Base-by-base conservation (phyloP, 805 yeast species). In the Brettanomyces bruxellensis region DNA sequence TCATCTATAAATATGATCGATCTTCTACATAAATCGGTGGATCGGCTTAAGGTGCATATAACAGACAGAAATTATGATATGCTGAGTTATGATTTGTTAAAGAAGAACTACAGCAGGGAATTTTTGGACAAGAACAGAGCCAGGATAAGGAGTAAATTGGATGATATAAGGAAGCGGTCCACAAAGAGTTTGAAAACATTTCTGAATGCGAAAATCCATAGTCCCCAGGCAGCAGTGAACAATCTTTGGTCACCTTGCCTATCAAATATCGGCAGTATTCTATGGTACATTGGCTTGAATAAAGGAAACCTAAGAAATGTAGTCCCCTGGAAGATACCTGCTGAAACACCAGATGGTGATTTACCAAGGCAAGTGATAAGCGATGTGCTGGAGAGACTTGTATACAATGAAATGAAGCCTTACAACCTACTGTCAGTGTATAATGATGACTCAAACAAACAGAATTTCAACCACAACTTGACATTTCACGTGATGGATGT, bases 401-500 rank as follows among this genome's bases (percentile, higher is more conserved):
- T 64, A 22, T 66, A 65, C 38, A 48, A 51, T 32, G 53, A 49
- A 40, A 49, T 66, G 46, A 63, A 62, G 49, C 69, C 70, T 4
- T 49, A 47, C 38, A 49, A 55, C 32, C 44, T 60, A 24, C 62
- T 59, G 34, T 49, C 55, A 40, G 45, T 51, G 4, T 61, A 56
- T 43, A 59, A 60, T 34, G 61, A 62, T 47, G 55, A 55, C 4
- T 53, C 57, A 14, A 64, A 66, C 46, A 53, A 54, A 22, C 62
- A 59, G 47, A 65, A 65, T 45, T 65, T 56, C 47, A 62, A 63
- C 48, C 61, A 56, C 25, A 63, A 64, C 44, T 47, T 64, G 13
- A 65, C 68, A 2, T 50, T 62, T 46, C 64, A 63, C 45, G 58
- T 63, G 3, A 60, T 66, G 54, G 79, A 78, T 53, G 65, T 80